These are phyloP conservation scores for Lactarius quietus DNA, from an alignment of 768 basidiomycete species.

Conservation along the genomic window DNA sequence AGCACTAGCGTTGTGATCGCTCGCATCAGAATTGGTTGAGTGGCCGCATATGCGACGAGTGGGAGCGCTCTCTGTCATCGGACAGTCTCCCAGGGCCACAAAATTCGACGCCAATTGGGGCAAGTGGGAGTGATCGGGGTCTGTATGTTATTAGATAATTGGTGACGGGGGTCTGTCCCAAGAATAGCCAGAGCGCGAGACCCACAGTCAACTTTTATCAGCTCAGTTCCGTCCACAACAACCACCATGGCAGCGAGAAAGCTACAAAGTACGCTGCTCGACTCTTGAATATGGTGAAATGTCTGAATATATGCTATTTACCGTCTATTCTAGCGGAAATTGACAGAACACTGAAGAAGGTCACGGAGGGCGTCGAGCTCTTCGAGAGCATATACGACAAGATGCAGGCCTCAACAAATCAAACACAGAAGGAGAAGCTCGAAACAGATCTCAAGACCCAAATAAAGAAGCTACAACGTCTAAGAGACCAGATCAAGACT, in stretches of 20 bases:
- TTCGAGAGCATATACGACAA: conserved; percentile 97
- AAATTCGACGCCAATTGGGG: neutral
- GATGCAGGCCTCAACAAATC: conserved; percentile 93
- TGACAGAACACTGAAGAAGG: conserved; percentile 97
- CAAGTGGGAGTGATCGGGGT: neutral
- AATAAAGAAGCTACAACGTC: conserved; percentile 90
- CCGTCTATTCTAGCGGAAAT: conserved; percentile 76
- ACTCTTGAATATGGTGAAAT: neutral
- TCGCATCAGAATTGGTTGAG: neutral
- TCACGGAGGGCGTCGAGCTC: conserved; percentile 90
- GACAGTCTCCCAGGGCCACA: neutral
- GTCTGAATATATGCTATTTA: neutral
- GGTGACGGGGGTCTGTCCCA: conserved; percentile 7
- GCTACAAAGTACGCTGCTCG: conserved; percentile 64
- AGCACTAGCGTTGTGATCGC: neutral
- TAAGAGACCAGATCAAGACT: conserved; percentile 87
- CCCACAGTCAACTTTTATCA: conserved; percentile 13
- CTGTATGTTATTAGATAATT: neutral
- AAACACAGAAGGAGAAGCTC: conserved; percentile 98
- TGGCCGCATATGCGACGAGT: neutral
- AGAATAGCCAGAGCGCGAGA: neutral
- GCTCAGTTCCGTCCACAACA: conserved; percentile 17
- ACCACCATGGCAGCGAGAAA: conserved; percentile 82
- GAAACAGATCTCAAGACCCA: conserved; percentile 96
- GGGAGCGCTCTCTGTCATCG: neutral